Percentiles rank a stretch among this genome's conserved stretches.
Conservation (phyloP, 495 filamentous ascomycete genomes). For the Penicillium canescens region DNA sequence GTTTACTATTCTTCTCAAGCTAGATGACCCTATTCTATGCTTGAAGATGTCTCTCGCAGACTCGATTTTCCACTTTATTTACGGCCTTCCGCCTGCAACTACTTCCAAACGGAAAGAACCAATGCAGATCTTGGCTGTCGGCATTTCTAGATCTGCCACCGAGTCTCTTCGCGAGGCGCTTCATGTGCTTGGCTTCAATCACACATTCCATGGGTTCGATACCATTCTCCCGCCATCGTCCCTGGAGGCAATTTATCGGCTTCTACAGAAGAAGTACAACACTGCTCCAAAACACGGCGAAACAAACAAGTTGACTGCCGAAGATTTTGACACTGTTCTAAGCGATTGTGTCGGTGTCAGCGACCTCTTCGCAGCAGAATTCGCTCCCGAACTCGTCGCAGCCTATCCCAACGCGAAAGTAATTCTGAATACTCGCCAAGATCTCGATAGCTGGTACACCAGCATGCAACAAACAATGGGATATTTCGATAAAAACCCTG, state of each 20-base stretch:
- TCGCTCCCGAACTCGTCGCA: constrained; percentile 56
- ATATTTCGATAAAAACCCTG: constrained; percentile 4
- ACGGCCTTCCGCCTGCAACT: constrained; percentile 17
- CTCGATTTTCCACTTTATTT: constrained; percentile 8
- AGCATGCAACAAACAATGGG: constrained; percentile 17
- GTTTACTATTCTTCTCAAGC: too few relatives aligned
- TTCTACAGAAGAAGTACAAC: constrained; percentile 24
- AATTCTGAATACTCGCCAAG: constrained; percentile 48
- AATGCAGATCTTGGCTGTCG: constrained; percentile 29
- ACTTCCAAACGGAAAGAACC: constrained; percentile 10
- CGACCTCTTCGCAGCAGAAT: constrained; percentile 54
- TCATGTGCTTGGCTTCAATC: constrained; percentile 21
- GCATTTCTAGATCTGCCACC: constrained; percentile 29
- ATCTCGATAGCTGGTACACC: constrained; percentile 44
- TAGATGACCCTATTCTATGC: too few relatives aligned
- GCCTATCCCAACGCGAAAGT: constrained; percentile 62
- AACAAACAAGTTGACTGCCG: constrained; percentile 11
- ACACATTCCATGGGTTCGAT: constrained; percentile 28
- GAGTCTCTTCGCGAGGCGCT: constrained; percentile 31
- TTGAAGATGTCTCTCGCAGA: not conserved
- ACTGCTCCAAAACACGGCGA: not conserved
- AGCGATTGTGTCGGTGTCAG: constrained; percentile 50
- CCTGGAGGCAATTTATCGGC: constrained; percentile 12
- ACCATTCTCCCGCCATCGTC: constrained; percentile 18
- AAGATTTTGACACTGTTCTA: constrained; percentile 50